These are phyloP conservation scores for Pseudohalonectria lignicola DNA, from an alignment of 2,329 filamentous ascomycete species.

Conservation along the genomic window DNA sequence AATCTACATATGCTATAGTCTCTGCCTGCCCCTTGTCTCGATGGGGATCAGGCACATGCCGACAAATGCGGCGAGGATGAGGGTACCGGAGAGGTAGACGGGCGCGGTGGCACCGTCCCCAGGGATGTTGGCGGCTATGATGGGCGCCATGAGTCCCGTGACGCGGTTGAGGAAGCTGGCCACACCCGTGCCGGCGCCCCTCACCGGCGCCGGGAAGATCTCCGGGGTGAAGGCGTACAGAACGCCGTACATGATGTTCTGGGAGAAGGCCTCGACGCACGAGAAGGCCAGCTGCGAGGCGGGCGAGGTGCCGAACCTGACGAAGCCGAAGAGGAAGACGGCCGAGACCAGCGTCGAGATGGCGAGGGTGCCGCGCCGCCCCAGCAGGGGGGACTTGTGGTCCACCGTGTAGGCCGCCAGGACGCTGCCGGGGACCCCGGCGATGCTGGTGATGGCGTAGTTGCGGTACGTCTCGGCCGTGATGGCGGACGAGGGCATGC, in stretches of 20 bases:
- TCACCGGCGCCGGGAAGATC: constrained; percentile 61
- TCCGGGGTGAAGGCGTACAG: constrained; percentile 70
- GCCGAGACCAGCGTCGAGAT: constrained; percentile 56
- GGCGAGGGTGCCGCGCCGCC: constrained; percentile 63
- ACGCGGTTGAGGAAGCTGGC: constrained; percentile 60
- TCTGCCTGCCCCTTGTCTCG: constrained; percentile 49
- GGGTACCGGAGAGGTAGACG: constrained; percentile 43
- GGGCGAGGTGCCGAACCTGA: constrained; percentile 40
- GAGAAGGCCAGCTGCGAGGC: constrained; percentile 52
- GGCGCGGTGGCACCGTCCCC: constrained; percentile 46
- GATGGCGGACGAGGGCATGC: constrained; percentile 17
- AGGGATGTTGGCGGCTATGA: constrained; percentile 52
- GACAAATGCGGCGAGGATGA: constrained; percentile 49
- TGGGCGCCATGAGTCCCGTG: constrained; percentile 55
- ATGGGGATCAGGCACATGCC: constrained; percentile 51
- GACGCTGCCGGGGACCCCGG: constrained; percentile 67
- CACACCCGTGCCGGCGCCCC: constrained; percentile 63
- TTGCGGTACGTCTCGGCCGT: constrained; percentile 57
- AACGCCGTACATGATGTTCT: constrained; percentile 70
- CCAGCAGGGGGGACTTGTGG: constrained; percentile 47
- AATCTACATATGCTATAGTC: no score
- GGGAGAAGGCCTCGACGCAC: constrained; percentile 58
- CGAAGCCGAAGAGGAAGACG: constrained; percentile 58
- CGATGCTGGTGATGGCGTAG: constrained; percentile 69
- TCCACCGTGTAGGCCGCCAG: constrained; percentile 65